Base-by-base conservation (phyloP, 139 green algal genomes). In the Chlamydomonas asymmetrica region DNA sequence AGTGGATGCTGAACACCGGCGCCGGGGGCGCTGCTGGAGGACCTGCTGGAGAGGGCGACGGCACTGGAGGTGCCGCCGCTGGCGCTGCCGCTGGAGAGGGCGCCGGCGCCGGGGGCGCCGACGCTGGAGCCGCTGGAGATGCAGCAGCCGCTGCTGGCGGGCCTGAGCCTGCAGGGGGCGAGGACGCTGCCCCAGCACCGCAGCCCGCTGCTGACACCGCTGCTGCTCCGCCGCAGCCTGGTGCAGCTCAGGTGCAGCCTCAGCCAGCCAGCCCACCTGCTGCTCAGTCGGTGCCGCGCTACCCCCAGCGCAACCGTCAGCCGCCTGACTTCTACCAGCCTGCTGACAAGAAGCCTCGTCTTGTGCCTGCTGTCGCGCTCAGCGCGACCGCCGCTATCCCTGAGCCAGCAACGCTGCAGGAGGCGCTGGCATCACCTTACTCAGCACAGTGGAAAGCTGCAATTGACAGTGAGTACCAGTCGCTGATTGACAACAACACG, bases 391-490 rank as follows among this genome's bases (percentile, higher is more conserved):
- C n/a, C n/a, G n/a, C n/a, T n/a, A n/a, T n/a, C n/a, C n/a, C n/a
- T n/a, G 67, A 74, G 67, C 68, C 68, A n/a, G 4, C 35, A 31
- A 59, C 52, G 9, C 6, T 76, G 1, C 9, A 57, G 27, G 56
- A 76, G 39, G 70, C 70, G 27, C 5, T 39, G 38, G 18, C n/a
- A n/a, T 4, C n/a, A 5, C 7, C 32, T 4, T 4, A 39, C 1
- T 3, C 41, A 1, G 25, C 22, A 6, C 6, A 27, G 66, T 81
- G 75, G 75, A 48, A 29, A 9, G 13, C 45, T 20, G 76, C 76
- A 2, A 63, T 67, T 23, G 37, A 67, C 29, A 61, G 76, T n/a
- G 76, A 82, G 61, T 67, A 77, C 10, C 31, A 2, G 29, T 68
- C 45, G 2, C 50, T 77, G 48, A 27, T 49, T 5, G 37, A 9